Percentiles rank a stretch among this genome's conserved stretches.
Conservation (phyloP, 345 rosid genomes). For the Leavenworthia alabamica region DNA sequence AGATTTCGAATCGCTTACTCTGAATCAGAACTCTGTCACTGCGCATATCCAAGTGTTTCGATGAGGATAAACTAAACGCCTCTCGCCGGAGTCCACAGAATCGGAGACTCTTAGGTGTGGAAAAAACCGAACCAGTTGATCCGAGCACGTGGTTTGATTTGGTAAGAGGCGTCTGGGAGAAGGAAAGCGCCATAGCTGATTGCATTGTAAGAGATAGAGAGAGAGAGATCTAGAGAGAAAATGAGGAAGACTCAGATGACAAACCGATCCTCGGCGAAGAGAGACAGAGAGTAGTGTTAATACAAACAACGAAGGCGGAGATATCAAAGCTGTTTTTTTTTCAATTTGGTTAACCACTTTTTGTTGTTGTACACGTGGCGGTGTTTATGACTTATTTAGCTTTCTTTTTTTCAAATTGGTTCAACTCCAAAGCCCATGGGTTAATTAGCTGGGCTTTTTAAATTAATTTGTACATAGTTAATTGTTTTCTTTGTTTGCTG, state of each 20-base stretch:
- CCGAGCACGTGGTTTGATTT: conserved; percentile 31
- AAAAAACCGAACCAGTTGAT: conserved; percentile 16
- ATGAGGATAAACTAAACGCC: conserved; percentile 38
- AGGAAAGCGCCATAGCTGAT: conserved; percentile 42
- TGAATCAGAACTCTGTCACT: not conserved
- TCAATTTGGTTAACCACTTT: conserved; percentile 47
- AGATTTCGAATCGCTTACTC: conserved; percentile 23
- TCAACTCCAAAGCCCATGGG: not conserved
- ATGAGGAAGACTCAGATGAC: conserved; percentile 5
- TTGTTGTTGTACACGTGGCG: conserved; percentile 7
- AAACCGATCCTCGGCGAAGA: conserved; percentile 17
- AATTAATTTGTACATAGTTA: too few relatives aligned
- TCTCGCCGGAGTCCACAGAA: conserved; percentile 80
- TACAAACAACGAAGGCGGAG: conserved; percentile 45
- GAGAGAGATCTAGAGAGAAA: conserved; percentile 1
- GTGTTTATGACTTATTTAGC: not conserved
- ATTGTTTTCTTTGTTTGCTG: conserved; percentile 89
- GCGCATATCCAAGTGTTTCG: conserved; percentile 13
- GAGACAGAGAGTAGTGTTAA: conserved; percentile 10
- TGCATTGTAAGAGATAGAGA: conserved; percentile 44
- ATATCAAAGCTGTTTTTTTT: conserved; percentile 30
- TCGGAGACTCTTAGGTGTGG: conserved; percentile 51
- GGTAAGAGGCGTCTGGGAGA: conserved; percentile 39
- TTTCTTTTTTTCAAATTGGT: not conserved
- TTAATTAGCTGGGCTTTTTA: too few relatives aligned